phyloP scores from a whole-genome alignment of 164 flowering plant species.

The Annona cherimola region DNA sequence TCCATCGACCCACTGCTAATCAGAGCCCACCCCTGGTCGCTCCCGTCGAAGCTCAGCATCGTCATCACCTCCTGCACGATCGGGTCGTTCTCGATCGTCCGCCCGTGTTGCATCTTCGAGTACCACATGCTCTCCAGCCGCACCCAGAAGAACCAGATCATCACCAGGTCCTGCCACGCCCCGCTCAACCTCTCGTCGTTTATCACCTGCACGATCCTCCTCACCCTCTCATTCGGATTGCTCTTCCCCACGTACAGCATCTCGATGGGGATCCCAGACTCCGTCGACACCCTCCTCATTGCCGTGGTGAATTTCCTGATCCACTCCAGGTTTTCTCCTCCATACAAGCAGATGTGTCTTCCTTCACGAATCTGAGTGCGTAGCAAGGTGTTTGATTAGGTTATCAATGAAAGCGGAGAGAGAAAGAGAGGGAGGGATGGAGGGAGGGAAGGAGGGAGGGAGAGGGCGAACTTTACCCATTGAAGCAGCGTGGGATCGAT shows the following conservation, averaged over 20 bases:
- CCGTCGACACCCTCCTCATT: conserved; percentile 12
- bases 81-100: conserved; percentile 27
- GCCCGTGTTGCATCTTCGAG: conserved; percentile 41
- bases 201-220: conserved; percentile 11
- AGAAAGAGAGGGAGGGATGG: not conserved
- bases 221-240: conserved; percentile 25
- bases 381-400: not conserved
- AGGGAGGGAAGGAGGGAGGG: too few species aligned
- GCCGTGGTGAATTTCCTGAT: conserved; percentile 27
- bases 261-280: conserved; percentile 19
- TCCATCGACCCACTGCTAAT: conserved; percentile 39
- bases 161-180: conserved; percentile 17
- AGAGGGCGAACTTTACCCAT: conserved; percentile 24
- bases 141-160: conserved; percentile 45
- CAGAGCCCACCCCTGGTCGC: conserved; percentile 59
- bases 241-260: conserved; percentile 46
- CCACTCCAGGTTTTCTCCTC: conserved; percentile 44
- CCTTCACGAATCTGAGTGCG: conserved; percentile 20
- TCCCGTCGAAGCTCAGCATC: conserved; percentile 46
- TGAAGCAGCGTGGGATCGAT: conserved; percentile 21
- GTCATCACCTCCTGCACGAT: conserved; percentile 49
- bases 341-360: conserved; percentile 32
- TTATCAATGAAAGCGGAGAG: too few species aligned
- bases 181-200: conserved; percentile 23
- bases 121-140: conserved; percentile 57